Conservation (phyloP, 2,329 filamentous ascomycete species). For the Daldinia sp. region DNA sequence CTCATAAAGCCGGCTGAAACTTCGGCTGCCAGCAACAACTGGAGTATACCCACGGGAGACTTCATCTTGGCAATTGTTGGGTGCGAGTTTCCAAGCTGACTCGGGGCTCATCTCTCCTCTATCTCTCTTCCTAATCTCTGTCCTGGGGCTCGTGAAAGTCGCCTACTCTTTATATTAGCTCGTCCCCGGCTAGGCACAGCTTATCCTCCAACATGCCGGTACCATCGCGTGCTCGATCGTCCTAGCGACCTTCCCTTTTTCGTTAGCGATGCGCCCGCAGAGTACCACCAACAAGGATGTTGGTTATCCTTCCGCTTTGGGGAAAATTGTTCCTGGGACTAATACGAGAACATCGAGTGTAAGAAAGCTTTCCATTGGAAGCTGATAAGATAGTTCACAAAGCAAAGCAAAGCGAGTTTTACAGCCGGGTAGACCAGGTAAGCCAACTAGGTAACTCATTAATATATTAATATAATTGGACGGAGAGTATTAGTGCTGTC, state of each 20-base stretch:
- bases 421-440: too few species aligned
- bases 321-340: conserved; percentile 5
- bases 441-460: too few species aligned
- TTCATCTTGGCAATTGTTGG: conserved; percentile 45
- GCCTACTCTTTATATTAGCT: conserved; percentile 14
- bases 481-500: not conserved
- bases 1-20: conserved; percentile 41
- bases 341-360: not conserved
- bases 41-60: conserved; percentile 32
- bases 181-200: conserved; percentile 7
- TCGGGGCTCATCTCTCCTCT: not conserved
- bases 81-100: too few species aligned
- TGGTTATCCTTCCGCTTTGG: conserved; percentile 26
- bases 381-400: not conserved
- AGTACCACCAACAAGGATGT: conserved; percentile 10
- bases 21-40: conserved; percentile 44
- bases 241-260: conserved; percentile 30
- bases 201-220: conserved; percentile 17
- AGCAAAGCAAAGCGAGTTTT: too few species aligned
- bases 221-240: conserved; percentile 27
- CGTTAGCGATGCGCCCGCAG: conserved; percentile 7
- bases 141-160: not conserved
- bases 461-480: not conserved
- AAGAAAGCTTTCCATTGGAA: not conserved
- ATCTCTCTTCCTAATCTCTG: too few species aligned